These are phyloP conservation scores for Ogataea ramenticola DNA, from an alignment of 805 yeast genomes.

Conservation along the genomic window DNA sequence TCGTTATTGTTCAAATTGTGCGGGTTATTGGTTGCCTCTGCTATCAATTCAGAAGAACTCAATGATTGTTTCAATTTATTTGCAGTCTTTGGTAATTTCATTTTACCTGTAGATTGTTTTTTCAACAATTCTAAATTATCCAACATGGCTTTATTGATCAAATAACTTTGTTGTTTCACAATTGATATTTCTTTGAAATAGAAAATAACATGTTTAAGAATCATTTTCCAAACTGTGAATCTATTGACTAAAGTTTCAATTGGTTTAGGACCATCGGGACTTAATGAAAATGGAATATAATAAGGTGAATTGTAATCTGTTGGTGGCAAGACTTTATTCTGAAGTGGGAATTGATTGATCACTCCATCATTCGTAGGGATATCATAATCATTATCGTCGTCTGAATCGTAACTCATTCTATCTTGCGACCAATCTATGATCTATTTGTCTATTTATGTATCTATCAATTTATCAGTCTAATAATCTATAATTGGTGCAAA, in stretches of 20 bases:
- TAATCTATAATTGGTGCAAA: too few relatives aligned
- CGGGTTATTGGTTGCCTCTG: neutral
- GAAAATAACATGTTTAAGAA: slow-evolving; percentile 44
- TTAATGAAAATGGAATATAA: slow-evolving; percentile 22
- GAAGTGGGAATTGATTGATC: slow-evolving; percentile 7
- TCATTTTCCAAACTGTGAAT: slow-evolving; percentile 51
- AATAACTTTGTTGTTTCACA: slow-evolving; percentile 40
- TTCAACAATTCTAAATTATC: slow-evolving; percentile 31
- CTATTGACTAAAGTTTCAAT: slow-evolving; percentile 47
- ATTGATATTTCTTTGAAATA: slow-evolving; percentile 44
- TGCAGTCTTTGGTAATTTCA: neutral
- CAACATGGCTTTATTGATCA: slow-evolving; percentile 42
- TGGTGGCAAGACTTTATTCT: slow-evolving; percentile 23
- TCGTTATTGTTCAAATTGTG: neutral
- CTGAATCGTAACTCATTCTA: neutral
- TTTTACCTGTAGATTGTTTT: slow-evolving; percentile 23
- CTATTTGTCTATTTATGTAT: slow-evolving; percentile 1
- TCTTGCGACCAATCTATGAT: too few relatives aligned
- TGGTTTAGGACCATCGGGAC: slow-evolving; percentile 25
- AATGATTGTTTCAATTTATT: slow-evolving; percentile 17
- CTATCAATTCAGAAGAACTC: slow-evolving; percentile 5
- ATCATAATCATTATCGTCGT: slow-evolving; percentile 3
- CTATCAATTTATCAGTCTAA: too few relatives aligned
- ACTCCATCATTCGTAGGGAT: slow-evolving; percentile 4
- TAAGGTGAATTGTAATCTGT: slow-evolving; percentile 27